phyloP scores from a whole-genome alignment of 306 rosid species.

The Macrotyloma uniflorum region DNA sequence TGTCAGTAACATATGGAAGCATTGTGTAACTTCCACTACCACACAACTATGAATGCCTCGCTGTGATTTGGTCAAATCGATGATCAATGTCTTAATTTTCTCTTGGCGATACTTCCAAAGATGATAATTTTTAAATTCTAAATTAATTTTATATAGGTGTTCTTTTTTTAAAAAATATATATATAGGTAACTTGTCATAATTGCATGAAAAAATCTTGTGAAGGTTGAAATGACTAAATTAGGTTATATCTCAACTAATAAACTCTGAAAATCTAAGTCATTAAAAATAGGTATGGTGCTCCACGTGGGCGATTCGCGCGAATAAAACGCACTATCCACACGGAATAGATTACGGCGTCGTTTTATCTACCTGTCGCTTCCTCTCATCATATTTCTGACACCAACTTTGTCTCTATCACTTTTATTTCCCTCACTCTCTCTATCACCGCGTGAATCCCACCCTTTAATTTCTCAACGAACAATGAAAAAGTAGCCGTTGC shows the following conservation, averaged over 20 bases:
- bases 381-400: not conserved
- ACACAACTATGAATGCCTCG: not conserved
- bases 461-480: not conserved
- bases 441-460: conserved; percentile 17
- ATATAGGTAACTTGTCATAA: too few species aligned
- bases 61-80: not conserved
- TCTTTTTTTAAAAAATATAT: too few species aligned
- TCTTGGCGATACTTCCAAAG: conserved; percentile 1
- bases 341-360: conserved; percentile 24
- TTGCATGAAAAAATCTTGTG: not conserved
- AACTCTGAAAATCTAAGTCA: not conserved
- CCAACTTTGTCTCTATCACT: not conserved
- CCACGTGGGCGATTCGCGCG: conserved; percentile 24
- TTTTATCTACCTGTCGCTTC: conserved; percentile 3
- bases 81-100: not conserved
- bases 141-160: too few species aligned
- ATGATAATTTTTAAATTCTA: too few species aligned
- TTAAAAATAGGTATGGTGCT: not conserved
- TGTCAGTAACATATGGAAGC: not conserved
- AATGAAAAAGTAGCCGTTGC: conserved; percentile 41
- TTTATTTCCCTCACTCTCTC: conserved; percentile 17
- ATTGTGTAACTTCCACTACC: conserved; percentile 17
- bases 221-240: not conserved
- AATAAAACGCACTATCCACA: conserved; percentile 31
- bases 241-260: not conserved